Percentiles rank a stretch among this genome's conserved stretches.
These are phyloP conservation scores for Candida verbasci DNA, from an alignment of 805 yeast genomes.

Conservation along the genomic window DNA sequence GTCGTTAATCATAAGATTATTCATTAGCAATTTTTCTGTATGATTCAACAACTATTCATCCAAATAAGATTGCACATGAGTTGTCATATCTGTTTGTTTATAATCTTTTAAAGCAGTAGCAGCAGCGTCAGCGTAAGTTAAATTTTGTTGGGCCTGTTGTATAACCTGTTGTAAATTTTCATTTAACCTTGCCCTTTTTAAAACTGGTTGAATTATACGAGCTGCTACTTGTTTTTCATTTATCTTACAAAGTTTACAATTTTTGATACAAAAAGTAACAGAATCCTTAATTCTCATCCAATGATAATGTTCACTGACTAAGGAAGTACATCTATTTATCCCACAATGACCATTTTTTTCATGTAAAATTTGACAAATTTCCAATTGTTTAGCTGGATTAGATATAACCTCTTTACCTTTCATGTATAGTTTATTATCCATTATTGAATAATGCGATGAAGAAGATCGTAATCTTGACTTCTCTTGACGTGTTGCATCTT, in stretches of 20 bases:
- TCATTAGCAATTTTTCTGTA: no score
- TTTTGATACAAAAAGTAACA: conserved; percentile 70
- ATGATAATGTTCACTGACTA: conserved; percentile 74
- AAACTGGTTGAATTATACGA: not conserved
- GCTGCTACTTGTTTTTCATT: conserved; percentile 31
- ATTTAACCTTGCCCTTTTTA: conserved; percentile 20
- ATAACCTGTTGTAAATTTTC: conserved; percentile 6
- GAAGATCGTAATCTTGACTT: conserved; percentile 80
- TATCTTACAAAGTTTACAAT: conserved; percentile 65
- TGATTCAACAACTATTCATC: no score
- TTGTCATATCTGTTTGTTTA: not conserved
- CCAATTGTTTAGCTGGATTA: conserved; percentile 69
- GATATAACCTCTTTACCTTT: conserved; percentile 81
- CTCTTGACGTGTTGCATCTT: conserved; percentile 74
- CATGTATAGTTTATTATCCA: conserved; percentile 68
- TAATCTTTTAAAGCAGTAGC: conserved; percentile 5
- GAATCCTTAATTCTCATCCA: conserved; percentile 92
- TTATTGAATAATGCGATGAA: conserved; percentile 70
- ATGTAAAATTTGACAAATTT: conserved; percentile 71
- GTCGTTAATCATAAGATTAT: no score
- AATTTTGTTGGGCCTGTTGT: conserved; percentile 17
- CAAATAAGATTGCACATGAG: not conserved
- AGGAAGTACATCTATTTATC: conserved; percentile 79
- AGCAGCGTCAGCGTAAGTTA: conserved; percentile 11
- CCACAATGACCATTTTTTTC: conserved; percentile 66